phyloP scores from a whole-genome alignment of 805 yeast genomes.

The Pichia cabralensis region DNA sequence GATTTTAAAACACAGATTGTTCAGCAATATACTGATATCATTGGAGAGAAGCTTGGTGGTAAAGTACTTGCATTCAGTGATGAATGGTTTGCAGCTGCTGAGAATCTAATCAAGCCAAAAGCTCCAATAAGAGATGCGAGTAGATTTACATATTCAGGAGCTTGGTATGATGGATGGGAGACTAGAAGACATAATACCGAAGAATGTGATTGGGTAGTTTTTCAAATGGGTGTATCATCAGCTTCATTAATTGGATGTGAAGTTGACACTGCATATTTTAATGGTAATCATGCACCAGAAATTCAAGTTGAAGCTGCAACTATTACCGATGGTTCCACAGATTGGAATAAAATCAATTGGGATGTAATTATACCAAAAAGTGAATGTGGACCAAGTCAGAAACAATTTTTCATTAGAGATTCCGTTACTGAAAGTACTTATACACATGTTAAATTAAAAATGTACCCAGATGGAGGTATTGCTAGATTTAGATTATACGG shows the following conservation, averaged over 20 bases:
- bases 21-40: conserved; percentile 59
- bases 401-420: conserved; percentile 67
- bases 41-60: conserved; percentile 81
- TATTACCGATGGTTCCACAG: conserved; percentile 29
- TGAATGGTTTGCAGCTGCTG: conserved; percentile 94
- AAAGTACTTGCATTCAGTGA: conserved; percentile 60
- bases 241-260: conserved; percentile 79
- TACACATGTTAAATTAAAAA: conserved; percentile 74
- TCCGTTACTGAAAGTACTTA: conserved; percentile 48
- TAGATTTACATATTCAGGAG: conserved; percentile 73
- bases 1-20: conserved; percentile 39
- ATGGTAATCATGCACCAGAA: conserved; percentile 91
- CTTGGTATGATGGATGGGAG: conserved; percentile 99
- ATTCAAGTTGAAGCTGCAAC: conserved; percentile 72
- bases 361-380: conserved; percentile 52
- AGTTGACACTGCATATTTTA: conserved; percentile 87
- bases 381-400: conserved; percentile 86
- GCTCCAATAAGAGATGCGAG: conserved; percentile 78
- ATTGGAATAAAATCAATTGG: conserved; percentile 44
- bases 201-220: conserved; percentile 80
- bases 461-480: conserved; percentile 98
- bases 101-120: conserved; percentile 70
- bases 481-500: conserved; percentile 92
- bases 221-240: conserved; percentile 73
- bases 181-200: conserved; percentile 86